A percentile compares a stretch with the other conserved stretches of the same genome.
Conservation (phyloP, 1,284 basidiomycete species). For the Ustilago nuda region DNA sequence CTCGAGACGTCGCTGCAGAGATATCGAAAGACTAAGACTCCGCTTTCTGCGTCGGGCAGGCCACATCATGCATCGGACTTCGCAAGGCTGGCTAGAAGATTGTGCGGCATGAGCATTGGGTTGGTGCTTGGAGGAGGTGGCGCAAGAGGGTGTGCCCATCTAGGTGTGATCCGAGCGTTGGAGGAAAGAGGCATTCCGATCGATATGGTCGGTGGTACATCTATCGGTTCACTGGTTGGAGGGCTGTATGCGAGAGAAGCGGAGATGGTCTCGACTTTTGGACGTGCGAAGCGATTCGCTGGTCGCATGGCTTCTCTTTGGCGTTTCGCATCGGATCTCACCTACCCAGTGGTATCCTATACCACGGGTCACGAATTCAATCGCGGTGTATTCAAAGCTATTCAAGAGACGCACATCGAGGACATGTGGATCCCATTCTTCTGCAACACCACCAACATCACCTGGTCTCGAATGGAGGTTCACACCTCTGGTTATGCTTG, state of each 20-base stretch:
- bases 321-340: constrained; percentile 93
- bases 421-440: constrained; percentile 99
- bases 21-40: constrained; percentile 69
- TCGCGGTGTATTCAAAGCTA: constrained; percentile 49
- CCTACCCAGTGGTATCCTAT: constrained; percentile 96
- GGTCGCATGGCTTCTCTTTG: constrained; percentile 92
- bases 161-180: constrained; percentile 88
- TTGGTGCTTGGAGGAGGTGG: constrained; percentile 95
- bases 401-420: constrained; percentile 76
- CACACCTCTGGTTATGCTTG: constrained; percentile 88
- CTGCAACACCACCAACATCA: constrained; percentile 99
- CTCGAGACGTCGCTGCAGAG: constrained; percentile 89
- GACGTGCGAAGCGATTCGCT: constrained; percentile 89
- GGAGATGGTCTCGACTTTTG: constrained; percentile 86
- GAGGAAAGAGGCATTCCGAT: constrained; percentile 93
- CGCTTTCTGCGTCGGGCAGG: constrained; percentile 71
- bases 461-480: constrained; percentile 94
- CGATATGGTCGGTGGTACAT: constrained; percentile 83
- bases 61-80: constrained; percentile 90
- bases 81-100: constrained; percentile 85
- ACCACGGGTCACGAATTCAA: constrained; percentile 80
- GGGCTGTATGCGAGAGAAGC: constrained; percentile 95
- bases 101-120: constrained; percentile 93
- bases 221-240: constrained; percentile 90
- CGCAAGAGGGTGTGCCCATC: constrained; percentile 91